These are phyloP conservation scores for Dentipellis fragilis DNA, from an alignment of 768 basidiomycete species.

Conservation along the genomic window DNA sequence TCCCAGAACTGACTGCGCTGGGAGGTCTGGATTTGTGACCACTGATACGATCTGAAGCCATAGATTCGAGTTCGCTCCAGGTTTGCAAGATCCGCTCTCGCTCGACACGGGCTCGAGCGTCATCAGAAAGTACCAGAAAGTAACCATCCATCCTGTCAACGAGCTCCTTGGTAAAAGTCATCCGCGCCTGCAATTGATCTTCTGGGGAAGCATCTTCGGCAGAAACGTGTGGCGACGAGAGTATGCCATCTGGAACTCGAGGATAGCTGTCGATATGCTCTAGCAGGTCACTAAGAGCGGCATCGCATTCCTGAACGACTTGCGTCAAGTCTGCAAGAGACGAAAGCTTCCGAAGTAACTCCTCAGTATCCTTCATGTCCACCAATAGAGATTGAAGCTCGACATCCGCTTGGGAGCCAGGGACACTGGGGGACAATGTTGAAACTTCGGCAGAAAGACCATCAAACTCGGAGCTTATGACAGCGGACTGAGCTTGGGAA, in stretches of 20 bases:
- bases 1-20: conserved; percentile 57
- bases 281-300: conserved; percentile 72
- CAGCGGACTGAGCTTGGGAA: conserved; percentile 33
- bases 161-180: conserved; percentile 49
- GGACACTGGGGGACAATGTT: conserved; percentile 32
- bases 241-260: conserved; percentile 37
- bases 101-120: conserved; percentile 52
- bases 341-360: conserved; percentile 40
- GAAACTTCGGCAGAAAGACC: conserved; percentile 35
- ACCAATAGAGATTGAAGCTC: conserved; percentile 51
- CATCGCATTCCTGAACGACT: conserved; percentile 49
- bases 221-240: conserved; percentile 41
- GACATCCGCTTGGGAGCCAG: conserved; percentile 33
- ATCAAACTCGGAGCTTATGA: conserved; percentile 37
- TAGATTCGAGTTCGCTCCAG: conserved; percentile 73
- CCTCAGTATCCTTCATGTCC: conserved; percentile 45
- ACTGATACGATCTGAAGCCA: conserved; percentile 59
- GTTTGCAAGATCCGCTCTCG: conserved; percentile 63
- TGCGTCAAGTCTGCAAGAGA: conserved; percentile 45
- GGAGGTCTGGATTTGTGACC: conserved; percentile 55
- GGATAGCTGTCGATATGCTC: conserved; percentile 85
- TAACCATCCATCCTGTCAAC: conserved; percentile 37
- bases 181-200: conserved; percentile 53
- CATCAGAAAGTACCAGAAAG: conserved; percentile 38
- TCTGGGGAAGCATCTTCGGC: conserved; percentile 40